phyloP scores from a whole-genome alignment of 306 rosid species.

The Quercus variabilis region DNA sequence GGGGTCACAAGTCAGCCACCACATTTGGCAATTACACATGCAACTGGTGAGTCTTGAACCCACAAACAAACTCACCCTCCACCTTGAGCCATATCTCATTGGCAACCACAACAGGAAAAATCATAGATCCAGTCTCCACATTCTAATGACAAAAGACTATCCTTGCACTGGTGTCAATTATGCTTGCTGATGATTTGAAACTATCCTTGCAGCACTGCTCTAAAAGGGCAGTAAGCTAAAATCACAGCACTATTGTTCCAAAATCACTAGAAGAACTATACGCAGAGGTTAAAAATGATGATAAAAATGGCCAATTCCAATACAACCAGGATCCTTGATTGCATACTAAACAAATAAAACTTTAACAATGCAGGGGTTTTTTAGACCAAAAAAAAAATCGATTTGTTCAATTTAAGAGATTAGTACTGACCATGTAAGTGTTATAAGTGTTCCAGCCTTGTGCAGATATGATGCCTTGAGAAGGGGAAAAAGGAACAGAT shows the following conservation, averaged over 20 bases:
- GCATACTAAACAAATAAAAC: not conserved
- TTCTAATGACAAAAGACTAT: not conserved
- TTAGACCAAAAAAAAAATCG: not conserved
- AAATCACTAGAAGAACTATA: not conserved
- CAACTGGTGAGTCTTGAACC: too few species aligned
- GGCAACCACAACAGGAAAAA: not conserved
- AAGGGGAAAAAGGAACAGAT: slow-evolving; percentile 64
- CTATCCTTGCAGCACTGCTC: not conserved
- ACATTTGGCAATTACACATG: too few species aligned
- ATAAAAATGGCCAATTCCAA: not conserved
- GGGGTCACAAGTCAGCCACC: not conserved
- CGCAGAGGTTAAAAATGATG: not conserved
- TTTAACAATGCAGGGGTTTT: not conserved
- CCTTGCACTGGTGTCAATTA: not conserved
- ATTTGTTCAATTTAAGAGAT: not conserved
- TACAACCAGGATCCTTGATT: too few species aligned
- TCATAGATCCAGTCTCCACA: not conserved
- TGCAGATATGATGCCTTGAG: slow-evolving; percentile 65
- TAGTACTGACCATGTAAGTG: slow-evolving; percentile 71
- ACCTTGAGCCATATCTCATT: too few species aligned
- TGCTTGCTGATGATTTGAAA: not conserved
- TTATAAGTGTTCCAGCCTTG: slow-evolving; percentile 82
- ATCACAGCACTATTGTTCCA: not conserved
- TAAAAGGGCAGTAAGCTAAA: not conserved
- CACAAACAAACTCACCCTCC: too few species aligned